Evolutionary conservation across 805 yeast genomes (phyloP).

Genomic region (Teunomyces funiuensis): DNA sequence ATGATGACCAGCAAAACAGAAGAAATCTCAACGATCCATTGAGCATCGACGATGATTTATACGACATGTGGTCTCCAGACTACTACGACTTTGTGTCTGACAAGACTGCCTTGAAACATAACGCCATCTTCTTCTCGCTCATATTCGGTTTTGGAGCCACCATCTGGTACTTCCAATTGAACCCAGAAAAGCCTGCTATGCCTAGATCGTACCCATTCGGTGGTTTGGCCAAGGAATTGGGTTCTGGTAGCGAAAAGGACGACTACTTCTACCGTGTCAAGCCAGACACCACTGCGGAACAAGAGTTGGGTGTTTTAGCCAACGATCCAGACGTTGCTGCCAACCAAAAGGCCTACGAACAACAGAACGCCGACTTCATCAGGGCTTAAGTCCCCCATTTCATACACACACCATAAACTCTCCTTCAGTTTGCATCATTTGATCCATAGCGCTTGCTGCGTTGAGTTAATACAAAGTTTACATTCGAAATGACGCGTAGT

Average conservation of each 20-base stretch:
- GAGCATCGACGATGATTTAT: slow-evolving; percentile 67
- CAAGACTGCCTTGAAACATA: slow-evolving; percentile 58
- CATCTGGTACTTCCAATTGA: slow-evolving; percentile 47
- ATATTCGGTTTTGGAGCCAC: slow-evolving; percentile 45
- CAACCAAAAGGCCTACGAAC: slow-evolving; percentile 32
- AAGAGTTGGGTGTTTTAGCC: slow-evolving; percentile 36
- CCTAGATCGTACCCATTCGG: slow-evolving; percentile 74
- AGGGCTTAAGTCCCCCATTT: slow-evolving; percentile 17
- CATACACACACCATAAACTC: slow-evolving; percentile 1
- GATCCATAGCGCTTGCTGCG: neutral
- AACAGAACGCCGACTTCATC: slow-evolving; percentile 39
- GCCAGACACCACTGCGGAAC: slow-evolving; percentile 40
- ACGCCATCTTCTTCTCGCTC: slow-evolving; percentile 47
- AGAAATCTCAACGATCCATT: slow-evolving; percentile 75
- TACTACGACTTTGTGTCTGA: slow-evolving; percentile 61
- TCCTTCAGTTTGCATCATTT: neutral
- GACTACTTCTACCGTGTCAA: slow-evolving; percentile 39
- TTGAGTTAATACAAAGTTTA: neutral
- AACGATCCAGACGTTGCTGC: slow-evolving; percentile 27
- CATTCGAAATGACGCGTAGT: neutral
- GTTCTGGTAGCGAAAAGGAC: slow-evolving; percentile 49
- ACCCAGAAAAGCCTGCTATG: slow-evolving; percentile 67
- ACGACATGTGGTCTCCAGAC: slow-evolving; percentile 88
- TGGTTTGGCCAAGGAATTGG: slow-evolving; percentile 74
- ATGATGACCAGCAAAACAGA: slow-evolving; percentile 79